These are phyloP conservation scores for Aspergillus eucalypticola DNA, from an alignment of 2,329 filamentous ascomycete genomes.

Conservation along the genomic window DNA sequence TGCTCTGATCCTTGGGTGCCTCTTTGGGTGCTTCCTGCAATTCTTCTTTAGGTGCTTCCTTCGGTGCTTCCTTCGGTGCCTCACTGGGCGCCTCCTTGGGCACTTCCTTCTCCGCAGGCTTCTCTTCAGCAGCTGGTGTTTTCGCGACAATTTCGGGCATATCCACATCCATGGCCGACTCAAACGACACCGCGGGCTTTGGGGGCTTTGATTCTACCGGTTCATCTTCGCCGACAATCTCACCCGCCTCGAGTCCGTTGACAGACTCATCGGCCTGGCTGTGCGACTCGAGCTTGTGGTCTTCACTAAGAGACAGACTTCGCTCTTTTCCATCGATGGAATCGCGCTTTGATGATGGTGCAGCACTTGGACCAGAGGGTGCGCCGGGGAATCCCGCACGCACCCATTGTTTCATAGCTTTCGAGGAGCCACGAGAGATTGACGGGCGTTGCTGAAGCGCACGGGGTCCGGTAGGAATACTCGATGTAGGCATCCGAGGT, in stretches of 20 bases:
- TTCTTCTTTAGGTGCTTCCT: constrained; percentile 6
- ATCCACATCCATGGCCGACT: constrained; percentile 1
- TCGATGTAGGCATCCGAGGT: constrained; percentile 37
- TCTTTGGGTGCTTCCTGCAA: constrained; percentile 3
- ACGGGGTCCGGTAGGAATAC: constrained; percentile 45
- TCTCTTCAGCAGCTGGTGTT: not conserved
- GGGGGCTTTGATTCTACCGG: constrained; percentile 3
- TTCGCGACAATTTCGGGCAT: constrained; percentile 1
- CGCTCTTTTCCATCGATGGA: constrained; percentile 32
- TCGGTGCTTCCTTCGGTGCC: constrained; percentile 12
- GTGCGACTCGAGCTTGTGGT: constrained; percentile 18
- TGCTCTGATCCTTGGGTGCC: constrained; percentile 8
- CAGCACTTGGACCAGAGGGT: constrained; percentile 21
- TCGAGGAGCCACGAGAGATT: constrained; percentile 34
- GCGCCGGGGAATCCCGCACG: constrained; percentile 37
- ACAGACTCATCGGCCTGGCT: constrained; percentile 16
- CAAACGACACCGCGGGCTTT: not conserved
- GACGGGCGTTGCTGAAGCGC: constrained; percentile 39
- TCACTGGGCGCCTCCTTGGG: not conserved
- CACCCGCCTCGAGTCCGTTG: constrained; percentile 18
- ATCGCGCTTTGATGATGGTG: constrained; percentile 33
- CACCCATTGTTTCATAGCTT: constrained; percentile 42
- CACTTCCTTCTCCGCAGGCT: too few species aligned
- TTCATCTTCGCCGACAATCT: constrained; percentile 17
- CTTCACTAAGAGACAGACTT: constrained; percentile 21